Base-by-base conservation (phyloP, 2,329 filamentous ascomycete species). In the Didymella segeticola region DNA sequence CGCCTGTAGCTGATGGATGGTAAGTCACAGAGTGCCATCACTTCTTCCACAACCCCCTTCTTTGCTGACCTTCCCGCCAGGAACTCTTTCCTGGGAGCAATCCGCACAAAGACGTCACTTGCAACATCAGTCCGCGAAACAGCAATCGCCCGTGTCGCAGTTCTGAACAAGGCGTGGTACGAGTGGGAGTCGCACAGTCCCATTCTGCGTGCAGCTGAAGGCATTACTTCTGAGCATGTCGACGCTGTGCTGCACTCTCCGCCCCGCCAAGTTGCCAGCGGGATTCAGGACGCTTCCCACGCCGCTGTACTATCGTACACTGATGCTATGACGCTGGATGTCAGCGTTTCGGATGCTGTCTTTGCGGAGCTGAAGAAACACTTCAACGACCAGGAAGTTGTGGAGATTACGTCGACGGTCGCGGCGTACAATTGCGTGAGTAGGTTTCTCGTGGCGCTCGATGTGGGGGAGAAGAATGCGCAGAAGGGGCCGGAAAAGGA, bases 371-470 rank as follows among this genome's bases (percentile, higher is more conserved):
- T 96, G 60, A 88, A 82, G 76, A 71, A 60, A 11, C 67, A 82
- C 29, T 91, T 93, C 61, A 81, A 70, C 20, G 88, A 93, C 57
- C 80, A 83, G 67, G 89, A 93, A 76, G 80, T 93, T 43, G 89
- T 96, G 12, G 91, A 96, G 78, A 82, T 95, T 58, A 93, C 89
- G 37, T 85, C 89, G 26, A 93, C 89, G 19, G 83, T 91, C 49
- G 89, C 89, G 11, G 86, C 85, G 48, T 96, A 96, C 72, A 96
- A 96, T 71, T 93, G 89, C 69, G 90, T 96, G 14, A 92, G 89
- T 72, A 83, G 91, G 25, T 93, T 96, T 64, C 74, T 96, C 62
- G 90, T 96, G 17, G 91, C 91, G 12, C 74, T 96, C 50, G 88
- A 96, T 77, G 89, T 80, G 11, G 78, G 78, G 0, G 78, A 80